Base-by-base conservation (phyloP, 2,329 filamentous ascomycete species). In the Talaromyces sp. region DNA sequence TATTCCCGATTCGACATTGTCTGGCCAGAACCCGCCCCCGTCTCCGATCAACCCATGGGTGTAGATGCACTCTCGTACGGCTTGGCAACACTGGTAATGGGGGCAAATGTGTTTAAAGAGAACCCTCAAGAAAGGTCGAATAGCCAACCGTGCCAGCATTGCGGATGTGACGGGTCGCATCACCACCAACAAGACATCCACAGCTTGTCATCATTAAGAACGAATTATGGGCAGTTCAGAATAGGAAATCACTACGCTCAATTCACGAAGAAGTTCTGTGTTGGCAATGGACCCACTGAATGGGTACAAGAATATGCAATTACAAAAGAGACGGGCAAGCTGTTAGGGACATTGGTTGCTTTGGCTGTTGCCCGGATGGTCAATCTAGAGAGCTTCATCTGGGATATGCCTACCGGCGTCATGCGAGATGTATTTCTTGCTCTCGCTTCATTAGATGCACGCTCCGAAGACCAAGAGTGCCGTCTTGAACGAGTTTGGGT, bases 341-440 rank as follows among this genome's bases (percentile, higher is more conserved):
- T 95, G 90, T 82, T 95, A n/a, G 90, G 90, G 5, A 93, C 90
- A 1, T 78, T 95, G 57, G 90, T 92, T 12, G 89, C 90, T 9
- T 78, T 93, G 66, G 89, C 90, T 12, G 82, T 95, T n/a, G 86
- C 88, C 48, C 88, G 89, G 66, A 95, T 95, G 91, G 80, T 86
- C 58, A 91, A 91, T 69, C 81, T 96, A 42, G 91, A 95, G 75
- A 87, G 86, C 0, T 95, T 95, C 70, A 82, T 91, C 2, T 95
- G 91, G 91, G 91, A 96, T 70, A 93, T 95, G 91, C 91, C 91
- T 0, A 95, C 91, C 0, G 91, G 91, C 1, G 88, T 95, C 18
- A 77, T 92, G 60, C 84, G 90, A 60, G 90, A 93, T 72, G 88
- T 93, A 31, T 95, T 92, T 84, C 84, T 92, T 71, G 88, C 90